Percentiles rank a stretch among this genome's conserved stretches.
Conservation (phyloP, 805 yeast species). For the Cyberlindnera japonica region DNA sequence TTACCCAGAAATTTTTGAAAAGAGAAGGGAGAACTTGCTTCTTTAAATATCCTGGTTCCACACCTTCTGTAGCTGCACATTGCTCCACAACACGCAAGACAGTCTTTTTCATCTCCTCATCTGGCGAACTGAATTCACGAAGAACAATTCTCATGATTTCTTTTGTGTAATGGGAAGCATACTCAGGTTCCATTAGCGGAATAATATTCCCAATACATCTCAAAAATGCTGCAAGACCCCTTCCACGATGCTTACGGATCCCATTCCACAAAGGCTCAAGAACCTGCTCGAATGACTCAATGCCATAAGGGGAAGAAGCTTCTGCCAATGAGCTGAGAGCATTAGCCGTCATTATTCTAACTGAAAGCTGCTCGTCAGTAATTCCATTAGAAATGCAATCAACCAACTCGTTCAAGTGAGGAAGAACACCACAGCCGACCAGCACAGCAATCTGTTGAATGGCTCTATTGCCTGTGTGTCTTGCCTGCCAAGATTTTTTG, state of each 20-base stretch:
- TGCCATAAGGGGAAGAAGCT: conserved; percentile 82
- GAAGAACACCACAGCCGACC: conserved; percentile 70
- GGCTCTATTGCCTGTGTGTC: conserved; percentile 77
- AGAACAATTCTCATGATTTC: conserved; percentile 66
- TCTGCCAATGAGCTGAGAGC: conserved; percentile 77
- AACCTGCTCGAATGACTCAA: conserved; percentile 70
- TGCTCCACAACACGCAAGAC: conserved; percentile 65
- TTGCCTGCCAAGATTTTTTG: conserved; percentile 73
- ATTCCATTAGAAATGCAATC: conserved; percentile 56
- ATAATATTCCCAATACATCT: conserved; percentile 75
- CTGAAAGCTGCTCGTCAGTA: conserved; percentile 62
- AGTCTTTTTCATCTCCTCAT: conserved; percentile 80
- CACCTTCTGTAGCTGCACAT: conserved; percentile 58
- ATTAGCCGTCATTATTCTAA: conserved; percentile 66
- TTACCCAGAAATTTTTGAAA: conserved; percentile 72
- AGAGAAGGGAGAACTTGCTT: conserved; percentile 57
- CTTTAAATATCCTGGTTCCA: conserved; percentile 47
- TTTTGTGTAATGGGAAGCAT: conserved; percentile 70
- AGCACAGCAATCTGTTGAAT: conserved; percentile 71
- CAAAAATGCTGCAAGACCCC: conserved; percentile 68
- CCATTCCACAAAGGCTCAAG: conserved; percentile 83
- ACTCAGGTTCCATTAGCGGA: conserved; percentile 84
- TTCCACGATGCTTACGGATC: conserved; percentile 71
- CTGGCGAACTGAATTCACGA: conserved; percentile 76
- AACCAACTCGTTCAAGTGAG: conserved; percentile 64